Conservation (phyloP, 495 filamentous ascomycete genomes). For the Podospora sp. region DNA sequence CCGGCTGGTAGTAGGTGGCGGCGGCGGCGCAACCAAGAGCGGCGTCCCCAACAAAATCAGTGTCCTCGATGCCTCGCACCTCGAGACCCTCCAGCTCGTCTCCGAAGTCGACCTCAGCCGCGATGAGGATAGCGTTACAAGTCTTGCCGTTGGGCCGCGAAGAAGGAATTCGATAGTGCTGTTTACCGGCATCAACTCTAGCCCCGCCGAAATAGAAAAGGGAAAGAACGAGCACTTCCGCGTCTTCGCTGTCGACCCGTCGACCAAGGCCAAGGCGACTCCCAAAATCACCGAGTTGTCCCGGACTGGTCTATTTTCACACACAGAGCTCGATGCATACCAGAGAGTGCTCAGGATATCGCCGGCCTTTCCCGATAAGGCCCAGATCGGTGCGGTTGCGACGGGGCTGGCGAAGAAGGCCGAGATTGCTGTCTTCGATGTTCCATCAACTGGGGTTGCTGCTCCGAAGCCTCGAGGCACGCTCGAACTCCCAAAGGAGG, state of each 20-base stretch:
- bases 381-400: slow-evolving; percentile 70
- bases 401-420: slow-evolving; percentile 69
- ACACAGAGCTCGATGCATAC: slow-evolving; percentile 66
- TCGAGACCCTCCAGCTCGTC: slow-evolving; percentile 61
- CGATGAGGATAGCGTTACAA: slow-evolving; percentile 90
- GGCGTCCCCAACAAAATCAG: slow-evolving; percentile 91
- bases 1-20: slow-evolving; percentile 82
- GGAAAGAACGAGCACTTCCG: slow-evolving; percentile 88
- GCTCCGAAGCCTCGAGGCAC: slow-evolving; percentile 65
- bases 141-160: slow-evolving; percentile 66
- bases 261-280: slow-evolving; percentile 44
- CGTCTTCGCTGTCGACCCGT: slow-evolving; percentile 66
- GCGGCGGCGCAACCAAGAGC: slow-evolving; percentile 81
- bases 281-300: slow-evolving; percentile 58
- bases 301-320: slow-evolving; percentile 65
- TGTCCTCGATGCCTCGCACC: slow-evolving; percentile 67
- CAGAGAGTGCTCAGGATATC: slow-evolving; percentile 78
- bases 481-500: slow-evolving; percentile 71
- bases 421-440: slow-evolving; percentile 80
- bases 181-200: slow-evolving; percentile 88
- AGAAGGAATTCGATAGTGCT: slow-evolving; percentile 60
- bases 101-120: slow-evolving; percentile 78
- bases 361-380: slow-evolving; percentile 51
- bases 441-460: slow-evolving; percentile 48
- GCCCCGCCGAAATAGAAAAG: slow-evolving; percentile 64